Conservation (phyloP, 2,329 filamentous ascomycete genomes). For the Colletotrichum zoysiae region DNA sequence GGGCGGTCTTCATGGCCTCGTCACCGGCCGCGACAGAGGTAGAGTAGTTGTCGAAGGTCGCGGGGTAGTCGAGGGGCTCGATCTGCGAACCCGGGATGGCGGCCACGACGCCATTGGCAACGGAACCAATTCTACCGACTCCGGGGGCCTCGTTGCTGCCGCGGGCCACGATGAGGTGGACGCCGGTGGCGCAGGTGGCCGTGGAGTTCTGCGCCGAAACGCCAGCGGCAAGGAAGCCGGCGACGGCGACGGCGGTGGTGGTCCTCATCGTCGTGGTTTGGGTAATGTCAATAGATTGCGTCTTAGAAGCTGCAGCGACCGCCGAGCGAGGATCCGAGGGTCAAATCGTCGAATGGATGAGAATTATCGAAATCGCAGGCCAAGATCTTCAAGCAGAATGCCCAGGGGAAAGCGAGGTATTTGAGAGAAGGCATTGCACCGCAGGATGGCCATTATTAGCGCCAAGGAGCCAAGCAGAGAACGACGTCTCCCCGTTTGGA, state of each 20-base stretch:
- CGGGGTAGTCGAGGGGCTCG: slow-evolving; percentile 55
- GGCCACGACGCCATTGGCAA: slow-evolving; percentile 51
- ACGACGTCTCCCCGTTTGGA: background rate
- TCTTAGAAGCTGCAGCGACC: background rate
- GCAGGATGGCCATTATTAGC: background rate
- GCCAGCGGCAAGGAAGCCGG: slow-evolving; percentile 46
- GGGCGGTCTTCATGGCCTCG: slow-evolving; percentile 47
- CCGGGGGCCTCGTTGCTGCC: slow-evolving; percentile 54
- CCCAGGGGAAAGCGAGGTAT: slow-evolving; percentile 20
- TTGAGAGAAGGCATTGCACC: slow-evolving; percentile 20
- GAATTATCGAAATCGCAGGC: background rate
- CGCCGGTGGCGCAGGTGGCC: slow-evolving; percentile 50
- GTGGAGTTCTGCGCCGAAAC: slow-evolving; percentile 44
- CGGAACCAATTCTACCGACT: slow-evolving; percentile 49
- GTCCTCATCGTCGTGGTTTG: slow-evolving; percentile 15
- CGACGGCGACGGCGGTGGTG: slow-evolving; percentile 12
- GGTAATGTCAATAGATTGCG: background rate
- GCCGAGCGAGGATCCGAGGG: background rate
- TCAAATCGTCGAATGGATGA: background rate
- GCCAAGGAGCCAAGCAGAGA: background rate
- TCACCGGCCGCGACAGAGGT: slow-evolving; percentile 53
- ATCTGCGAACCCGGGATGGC: slow-evolving; percentile 52
- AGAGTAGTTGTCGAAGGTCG: slow-evolving; percentile 50
- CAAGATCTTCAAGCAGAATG: background rate
- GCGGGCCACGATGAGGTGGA: slow-evolving; percentile 57